Conservation (phyloP, 331 rosid species). For the Acacia concinna region DNA sequence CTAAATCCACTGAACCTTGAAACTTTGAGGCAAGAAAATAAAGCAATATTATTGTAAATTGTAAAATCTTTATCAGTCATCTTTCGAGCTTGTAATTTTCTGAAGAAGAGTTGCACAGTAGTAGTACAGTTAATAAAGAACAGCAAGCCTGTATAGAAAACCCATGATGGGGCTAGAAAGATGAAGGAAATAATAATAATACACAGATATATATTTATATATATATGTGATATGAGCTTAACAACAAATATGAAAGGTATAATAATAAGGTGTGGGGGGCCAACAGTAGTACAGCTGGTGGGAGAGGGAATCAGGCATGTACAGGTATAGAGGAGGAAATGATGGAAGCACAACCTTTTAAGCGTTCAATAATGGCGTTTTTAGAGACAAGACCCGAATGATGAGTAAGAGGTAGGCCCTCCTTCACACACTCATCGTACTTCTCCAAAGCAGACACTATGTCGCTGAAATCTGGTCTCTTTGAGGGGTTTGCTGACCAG, state of each 20-base stretch:
- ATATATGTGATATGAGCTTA: conserved; percentile 6
- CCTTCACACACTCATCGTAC: conserved; percentile 76
- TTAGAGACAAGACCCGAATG: conserved; percentile 54
- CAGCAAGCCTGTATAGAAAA: conserved; percentile 27
- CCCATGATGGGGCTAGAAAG: conserved; percentile 26
- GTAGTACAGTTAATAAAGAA: conserved; percentile 39
- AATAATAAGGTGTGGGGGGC: neutral
- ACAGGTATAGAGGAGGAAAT: conserved; percentile 78
- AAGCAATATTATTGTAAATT: neutral
- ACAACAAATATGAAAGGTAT: conserved; percentile 19
- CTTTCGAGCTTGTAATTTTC: conserved; percentile 2
- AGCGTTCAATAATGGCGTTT: conserved; percentile 63
- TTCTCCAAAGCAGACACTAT: conserved; percentile 72
- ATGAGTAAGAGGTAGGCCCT: conserved; percentile 75
- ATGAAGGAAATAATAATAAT: conserved; percentile 22
- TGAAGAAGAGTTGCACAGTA: conserved; percentile 22
- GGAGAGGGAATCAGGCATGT: conserved; percentile 53
- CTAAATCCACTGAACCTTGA: no score
- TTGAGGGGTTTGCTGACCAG: conserved; percentile 83
- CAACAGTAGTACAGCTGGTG: conserved; percentile 27
- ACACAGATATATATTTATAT: neutral
- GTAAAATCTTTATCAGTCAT: neutral
- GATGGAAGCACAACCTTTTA: conserved; percentile 69
- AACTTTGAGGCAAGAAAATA: neutral
- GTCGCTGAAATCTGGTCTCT: conserved; percentile 83